Base-by-base conservation (phyloP, 768 basidiomycete species). In the Suillus fuscotomentosus region DNA sequence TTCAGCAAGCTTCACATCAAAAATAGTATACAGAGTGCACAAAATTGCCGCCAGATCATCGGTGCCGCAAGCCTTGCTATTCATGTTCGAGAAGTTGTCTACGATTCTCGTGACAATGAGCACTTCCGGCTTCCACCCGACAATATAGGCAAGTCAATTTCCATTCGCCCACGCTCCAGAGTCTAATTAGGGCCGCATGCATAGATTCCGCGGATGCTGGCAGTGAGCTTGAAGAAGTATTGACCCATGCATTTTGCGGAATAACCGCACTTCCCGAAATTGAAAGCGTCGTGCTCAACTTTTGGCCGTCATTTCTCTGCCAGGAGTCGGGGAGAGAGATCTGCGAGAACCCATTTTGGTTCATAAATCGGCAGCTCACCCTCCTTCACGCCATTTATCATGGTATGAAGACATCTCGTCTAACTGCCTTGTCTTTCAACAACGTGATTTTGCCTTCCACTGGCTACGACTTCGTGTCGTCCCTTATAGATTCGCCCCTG, bases 221-320 rank as follows among this genome's bases (percentile, higher is more conserved):
- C 3, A 72, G 72, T 7, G 75, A 76, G 6, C 73, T 75, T 3
- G 74, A 75, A 45, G 74, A 75, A 3, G 70, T 39, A n/a, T 68
- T 75, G 31, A 71, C 68, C 24, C 69, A 75, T 24, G 62, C 72
- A 4, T 70, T 75, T 20, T 70, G 68, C 41, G 47, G 68, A 6
- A 65, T 75, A 5, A 36, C 72, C 3, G 60, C 48, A 22, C 69
- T 75, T 60, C 61, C 65, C 53, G 69, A 64, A 45, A 68, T 75
- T 7, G 65, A 68, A 59, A 67, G 63, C 6, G 63, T 75, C n/a
- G 64, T 66, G 10, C 72, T 75, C 64, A 75, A 75, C 62, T 75
- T 75, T 54, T 75, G 74, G 74, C 74, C 74, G 2, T 73, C 72
- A 1, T 76, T 73, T 67, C 64, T 62, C 41, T 70, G 70, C 8